These are phyloP conservation scores for Gamsiella multidivaricata DNA, from an alignment of 192 early-diverging fungal species.

Conservation along the genomic window DNA sequence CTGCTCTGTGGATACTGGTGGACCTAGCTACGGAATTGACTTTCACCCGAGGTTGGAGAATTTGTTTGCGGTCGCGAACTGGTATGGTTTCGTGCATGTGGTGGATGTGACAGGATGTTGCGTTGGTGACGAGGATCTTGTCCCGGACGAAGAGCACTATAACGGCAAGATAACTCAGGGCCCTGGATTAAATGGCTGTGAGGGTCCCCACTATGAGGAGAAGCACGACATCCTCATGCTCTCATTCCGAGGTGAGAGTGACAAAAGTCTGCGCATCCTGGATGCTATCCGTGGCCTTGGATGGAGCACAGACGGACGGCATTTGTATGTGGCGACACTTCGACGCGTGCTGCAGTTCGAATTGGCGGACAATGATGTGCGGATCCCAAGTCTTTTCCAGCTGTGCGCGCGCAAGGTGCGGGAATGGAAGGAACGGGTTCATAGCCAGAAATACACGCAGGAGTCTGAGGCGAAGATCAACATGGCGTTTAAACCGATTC, in stretches of 20 bases:
- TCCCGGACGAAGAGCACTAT: slow-evolving; percentile 3
- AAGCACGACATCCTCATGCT: slow-evolving; percentile 65
- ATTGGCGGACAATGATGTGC: slow-evolving; percentile 22
- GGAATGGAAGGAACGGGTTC: slow-evolving; percentile 45
- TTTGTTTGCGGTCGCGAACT: slow-evolving; percentile 59
- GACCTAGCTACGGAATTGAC: slow-evolving; percentile 53
- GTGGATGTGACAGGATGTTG: slow-evolving; percentile 54
- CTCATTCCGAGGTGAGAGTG: slow-evolving; percentile 58
- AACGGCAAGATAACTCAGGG: slow-evolving; percentile 1
- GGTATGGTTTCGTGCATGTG: slow-evolving; percentile 66
- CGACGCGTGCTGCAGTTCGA: slow-evolving; percentile 58
- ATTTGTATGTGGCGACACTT: slow-evolving; percentile 60
- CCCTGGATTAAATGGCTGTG: slow-evolving; percentile 3
- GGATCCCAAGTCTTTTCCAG: slow-evolving; percentile 39
- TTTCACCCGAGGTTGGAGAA: slow-evolving; percentile 61
- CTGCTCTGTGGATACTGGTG: slow-evolving; percentile 55
- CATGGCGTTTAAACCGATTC: slow-evolving; percentile 9
- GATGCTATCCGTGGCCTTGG: slow-evolving; percentile 60
- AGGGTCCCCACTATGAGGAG: slow-evolving; percentile 37
- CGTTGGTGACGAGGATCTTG: slow-evolving; percentile 19
- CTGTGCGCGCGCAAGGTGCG: slow-evolving; percentile 39
- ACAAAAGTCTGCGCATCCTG: slow-evolving; percentile 56
- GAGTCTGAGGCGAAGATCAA: background rate
- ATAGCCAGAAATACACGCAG: background rate
- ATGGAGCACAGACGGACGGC: slow-evolving; percentile 57